Evolutionary conservation across 345 rosid species (phyloP).

Genomic region (Moringa oleifera): DNA sequence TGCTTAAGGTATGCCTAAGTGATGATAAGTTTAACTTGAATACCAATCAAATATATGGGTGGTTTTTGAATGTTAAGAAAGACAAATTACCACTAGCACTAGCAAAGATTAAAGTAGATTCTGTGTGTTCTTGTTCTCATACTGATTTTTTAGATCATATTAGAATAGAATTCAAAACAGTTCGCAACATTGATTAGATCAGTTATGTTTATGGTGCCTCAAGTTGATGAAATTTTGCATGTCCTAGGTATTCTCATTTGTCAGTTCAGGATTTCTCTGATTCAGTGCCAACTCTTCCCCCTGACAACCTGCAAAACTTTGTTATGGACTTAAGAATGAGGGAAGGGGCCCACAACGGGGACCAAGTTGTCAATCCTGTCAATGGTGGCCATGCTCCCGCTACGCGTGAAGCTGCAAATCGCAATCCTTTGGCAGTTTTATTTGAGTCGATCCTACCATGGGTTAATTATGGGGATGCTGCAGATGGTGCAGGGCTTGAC

Average conservation of each 20-base stretch:
- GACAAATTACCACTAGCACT: conserved; percentile 5
- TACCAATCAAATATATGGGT: neutral
- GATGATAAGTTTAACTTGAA: neutral
- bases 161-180: neutral
- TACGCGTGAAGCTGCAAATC: conserved; percentile 47
- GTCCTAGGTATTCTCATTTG: conserved; percentile 56
- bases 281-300: conserved; percentile 64
- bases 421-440: conserved; percentile 54
- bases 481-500: conserved; percentile 26
- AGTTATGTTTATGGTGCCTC: neutral
- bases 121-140: too few relatives aligned
- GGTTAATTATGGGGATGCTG: conserved; percentile 48
- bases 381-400: conserved; percentile 32
- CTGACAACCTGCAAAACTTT: conserved; percentile 76
- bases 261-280: conserved; percentile 74
- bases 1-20: neutral
- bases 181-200: neutral
- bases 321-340: conserved; percentile 56
- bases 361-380: conserved; percentile 27
- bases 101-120: neutral
- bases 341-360: conserved; percentile 31
- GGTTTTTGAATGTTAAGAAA: neutral
- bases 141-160: neutral
- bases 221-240: neutral
- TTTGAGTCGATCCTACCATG: conserved; percentile 79